These are phyloP conservation scores for Boletales sp. DNA, from an alignment of 768 basidiomycete species.

Conservation along the genomic window DNA sequence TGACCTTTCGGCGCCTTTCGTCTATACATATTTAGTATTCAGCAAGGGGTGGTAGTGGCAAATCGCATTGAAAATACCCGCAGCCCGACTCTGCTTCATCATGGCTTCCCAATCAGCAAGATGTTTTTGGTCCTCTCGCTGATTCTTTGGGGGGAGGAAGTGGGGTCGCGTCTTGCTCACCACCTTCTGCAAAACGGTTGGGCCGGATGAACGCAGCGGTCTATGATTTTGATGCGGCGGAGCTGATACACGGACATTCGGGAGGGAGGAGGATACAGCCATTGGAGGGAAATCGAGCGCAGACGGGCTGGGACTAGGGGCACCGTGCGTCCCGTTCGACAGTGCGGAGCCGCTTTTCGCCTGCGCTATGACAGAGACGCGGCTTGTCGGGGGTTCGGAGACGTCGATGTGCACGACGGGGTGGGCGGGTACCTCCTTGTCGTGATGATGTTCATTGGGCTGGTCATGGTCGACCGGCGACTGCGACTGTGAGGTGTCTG, in stretches of 20 bases:
- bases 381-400: constrained; percentile 32
- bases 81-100: constrained; percentile 76
- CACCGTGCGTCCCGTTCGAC: not conserved
- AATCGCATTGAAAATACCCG: constrained; percentile 45
- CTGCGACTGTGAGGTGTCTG: constrained; percentile 20
- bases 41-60: constrained; percentile 1
- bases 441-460: too few species aligned
- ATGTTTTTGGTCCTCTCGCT: constrained; percentile 78
- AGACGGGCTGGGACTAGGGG: constrained; percentile 5
- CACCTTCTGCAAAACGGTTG: constrained; percentile 73
- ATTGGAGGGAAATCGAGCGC: constrained; percentile 21
- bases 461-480: constrained; percentile 27
- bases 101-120: constrained; percentile 83
- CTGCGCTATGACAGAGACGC: constrained; percentile 20
- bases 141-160: constrained; percentile 80
- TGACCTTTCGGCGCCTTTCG: constrained; percentile 62
- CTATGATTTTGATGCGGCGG: constrained; percentile 32
- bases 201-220: constrained; percentile 54
- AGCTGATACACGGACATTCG: constrained; percentile 17
- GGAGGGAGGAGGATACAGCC: constrained; percentile 30
- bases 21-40: constrained; percentile 38
- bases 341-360: not conserved
- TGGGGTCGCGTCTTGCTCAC: constrained; percentile 80
- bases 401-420: constrained; percentile 23
- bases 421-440: too few species aligned